Base-by-base conservation (phyloP, 1,139 yeast genomes). In the Geotrichum candidum region DNA sequence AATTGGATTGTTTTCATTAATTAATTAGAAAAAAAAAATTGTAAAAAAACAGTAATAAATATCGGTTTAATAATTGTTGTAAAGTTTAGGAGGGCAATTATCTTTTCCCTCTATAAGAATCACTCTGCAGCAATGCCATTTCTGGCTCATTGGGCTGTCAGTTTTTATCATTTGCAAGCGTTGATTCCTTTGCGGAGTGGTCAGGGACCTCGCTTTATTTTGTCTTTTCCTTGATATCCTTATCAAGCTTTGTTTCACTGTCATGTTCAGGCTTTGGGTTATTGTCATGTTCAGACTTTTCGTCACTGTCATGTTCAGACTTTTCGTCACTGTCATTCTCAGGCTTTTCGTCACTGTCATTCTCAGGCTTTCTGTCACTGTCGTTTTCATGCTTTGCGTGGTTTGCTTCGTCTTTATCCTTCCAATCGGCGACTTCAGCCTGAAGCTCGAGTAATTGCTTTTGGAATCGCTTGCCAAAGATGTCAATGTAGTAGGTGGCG, bases 401-500 rank as follows among this genome's bases (percentile, higher is more conserved):
- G 2, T 38, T 35, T 7, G 48, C n/a, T 9, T 29, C 56, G 31
- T 53, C 38, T 11, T n/a, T 59, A 38, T 65, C 66, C 54, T 72
- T 69, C 66, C 69, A 68, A 18, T 68, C 67, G 23, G 75, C 80
- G 33, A 94, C 83, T 71, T 92, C 97, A 29, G 75, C 74, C 72
- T 86, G 88, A 69, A 94, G 78, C 70, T 83, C 82, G 41, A 79
- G 77, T 51, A 92, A 90, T 72, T 94, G 97, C 69, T 87, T 90
- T 70, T 86, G 96, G 74, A 88, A 86, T 69, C 90, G 81, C 71
- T 87, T 88, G 53, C 63, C 96, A 75, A 92, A 94, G 53, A 88
- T 87, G 71, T 94, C 98, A 63, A 94, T 82, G 72, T 94, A 94
- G 72, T 90, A 94, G 0, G 96, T 90, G 1, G 98, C 98, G 45